Conservation (phyloP, 2,329 filamentous ascomycete genomes). For the Neofusicoccum sp. region DNA sequence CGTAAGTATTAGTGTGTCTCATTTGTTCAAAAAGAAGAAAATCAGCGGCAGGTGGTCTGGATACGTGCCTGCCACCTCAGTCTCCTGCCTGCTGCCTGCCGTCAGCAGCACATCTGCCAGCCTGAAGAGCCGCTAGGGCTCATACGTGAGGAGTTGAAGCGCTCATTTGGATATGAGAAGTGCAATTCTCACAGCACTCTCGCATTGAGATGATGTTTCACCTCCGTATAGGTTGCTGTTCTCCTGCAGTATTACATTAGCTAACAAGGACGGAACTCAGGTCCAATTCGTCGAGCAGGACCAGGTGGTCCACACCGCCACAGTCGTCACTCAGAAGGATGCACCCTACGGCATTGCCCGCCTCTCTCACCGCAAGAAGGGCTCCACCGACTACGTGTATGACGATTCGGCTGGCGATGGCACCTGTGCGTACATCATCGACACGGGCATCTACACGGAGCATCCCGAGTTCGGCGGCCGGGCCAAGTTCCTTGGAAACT, state of each 20-base stretch:
- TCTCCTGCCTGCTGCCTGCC: no score
- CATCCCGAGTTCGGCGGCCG: slow-evolving; percentile 47
- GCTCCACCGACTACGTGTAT: slow-evolving; percentile 98
- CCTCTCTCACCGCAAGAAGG: slow-evolving; percentile 89
- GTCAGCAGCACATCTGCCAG: no score
- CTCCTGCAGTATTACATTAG: not conserved
- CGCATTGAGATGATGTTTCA: not conserved
- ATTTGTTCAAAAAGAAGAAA: no score
- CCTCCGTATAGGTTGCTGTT: no score
- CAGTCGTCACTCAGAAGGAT: slow-evolving; percentile 72
- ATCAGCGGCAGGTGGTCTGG: not conserved
- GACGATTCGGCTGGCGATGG: slow-evolving; percentile 79
- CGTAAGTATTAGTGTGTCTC: not conserved
- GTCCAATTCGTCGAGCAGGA: slow-evolving; percentile 96
- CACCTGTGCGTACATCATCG: slow-evolving; percentile 50
- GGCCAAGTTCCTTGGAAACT: slow-evolving; percentile 31
- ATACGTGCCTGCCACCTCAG: not conserved
- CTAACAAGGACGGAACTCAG: slow-evolving; percentile 51
- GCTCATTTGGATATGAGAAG: no score
- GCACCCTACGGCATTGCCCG: slow-evolving; percentile 97
- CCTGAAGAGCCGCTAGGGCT: no score
- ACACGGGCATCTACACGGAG: slow-evolving; percentile 47
- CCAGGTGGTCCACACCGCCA: slow-evolving; percentile 75
- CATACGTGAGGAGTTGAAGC: no score
- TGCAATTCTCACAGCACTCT: no score